Evolutionary conservation across 495 filamentous ascomycete genomes (phyloP).

Genomic region (Penicillium lagena): DNA sequence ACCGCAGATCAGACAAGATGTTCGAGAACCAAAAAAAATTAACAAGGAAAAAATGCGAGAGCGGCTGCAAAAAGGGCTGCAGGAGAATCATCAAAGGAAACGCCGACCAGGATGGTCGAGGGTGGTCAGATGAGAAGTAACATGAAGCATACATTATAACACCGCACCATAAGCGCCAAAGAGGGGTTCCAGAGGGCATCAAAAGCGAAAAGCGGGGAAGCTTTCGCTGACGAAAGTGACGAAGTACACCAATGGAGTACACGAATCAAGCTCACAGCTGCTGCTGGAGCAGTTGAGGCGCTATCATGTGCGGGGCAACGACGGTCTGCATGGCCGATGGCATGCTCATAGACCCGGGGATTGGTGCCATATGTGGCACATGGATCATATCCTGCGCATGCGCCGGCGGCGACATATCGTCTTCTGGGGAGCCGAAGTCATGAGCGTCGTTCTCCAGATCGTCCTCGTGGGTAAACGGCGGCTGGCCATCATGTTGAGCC

Average conservation of each 20-base stretch:
- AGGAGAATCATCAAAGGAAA: background rate
- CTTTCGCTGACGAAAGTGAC: conserved; percentile 9
- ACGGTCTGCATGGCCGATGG: conserved; percentile 31
- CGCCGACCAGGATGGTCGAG: background rate
- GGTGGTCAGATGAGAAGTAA: too few relatives aligned
- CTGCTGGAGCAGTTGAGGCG: conserved; percentile 40
- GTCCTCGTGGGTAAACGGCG: conserved; percentile 58
- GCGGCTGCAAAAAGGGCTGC: background rate
- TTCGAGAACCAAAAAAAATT: conserved; percentile 8
- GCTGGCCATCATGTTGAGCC: conserved; percentile 62
- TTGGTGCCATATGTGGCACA: conserved; percentile 32
- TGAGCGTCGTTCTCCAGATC: conserved; percentile 70
- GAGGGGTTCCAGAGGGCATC: too few relatives aligned
- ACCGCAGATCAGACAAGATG: background rate
- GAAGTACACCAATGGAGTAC: background rate
- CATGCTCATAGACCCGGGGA: conserved; percentile 33
- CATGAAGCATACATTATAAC: too few relatives aligned
- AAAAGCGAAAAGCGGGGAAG: background rate
- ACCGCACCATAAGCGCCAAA: too few relatives aligned
- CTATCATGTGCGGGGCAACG: conserved; percentile 37
- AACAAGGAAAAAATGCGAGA: background rate
- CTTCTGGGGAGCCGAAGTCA: conserved; percentile 67
- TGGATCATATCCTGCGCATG: conserved; percentile 26
- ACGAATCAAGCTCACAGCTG: conserved; percentile 28
- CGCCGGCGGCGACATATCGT: conserved; percentile 55